These are phyloP conservation scores for Potentilla sterilis DNA, from an alignment of 306 rosid genomes.

Conservation along the genomic window DNA sequence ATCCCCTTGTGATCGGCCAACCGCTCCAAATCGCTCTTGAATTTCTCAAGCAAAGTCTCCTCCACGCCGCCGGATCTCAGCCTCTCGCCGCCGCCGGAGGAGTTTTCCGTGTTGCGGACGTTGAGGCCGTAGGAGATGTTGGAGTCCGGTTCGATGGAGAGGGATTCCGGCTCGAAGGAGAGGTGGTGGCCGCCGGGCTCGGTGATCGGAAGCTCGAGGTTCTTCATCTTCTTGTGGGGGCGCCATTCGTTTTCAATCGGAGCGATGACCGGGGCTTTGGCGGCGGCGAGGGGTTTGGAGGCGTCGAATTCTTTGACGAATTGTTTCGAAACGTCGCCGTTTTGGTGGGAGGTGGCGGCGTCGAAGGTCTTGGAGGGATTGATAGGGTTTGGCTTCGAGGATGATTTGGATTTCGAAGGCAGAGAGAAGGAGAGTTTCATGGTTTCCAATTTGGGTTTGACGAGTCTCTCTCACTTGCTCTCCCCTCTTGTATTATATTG, in stretches of 20 bases:
- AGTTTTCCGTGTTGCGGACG: constrained; percentile 22
- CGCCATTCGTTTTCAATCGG: constrained; percentile 36
- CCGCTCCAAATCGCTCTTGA: constrained; percentile 49
- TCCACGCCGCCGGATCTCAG: constrained; percentile 24
- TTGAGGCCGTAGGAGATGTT: constrained; percentile 62
- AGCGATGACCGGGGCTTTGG: constrained; percentile 26
- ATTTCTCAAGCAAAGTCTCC: constrained; percentile 44
- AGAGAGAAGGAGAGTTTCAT: constrained; percentile 46
- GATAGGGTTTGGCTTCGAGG: constrained; percentile 24
- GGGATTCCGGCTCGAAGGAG: constrained; percentile 42
- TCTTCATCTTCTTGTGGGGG: constrained; percentile 44
- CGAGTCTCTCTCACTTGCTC: too few species aligned
- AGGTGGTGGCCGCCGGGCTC: constrained; percentile 29
- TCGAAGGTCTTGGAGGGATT: constrained; percentile 13
- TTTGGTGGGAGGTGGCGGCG: not conserved
- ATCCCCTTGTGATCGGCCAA: constrained; percentile 58
- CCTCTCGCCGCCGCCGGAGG: not conserved
- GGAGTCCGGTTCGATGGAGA: constrained; percentile 29
- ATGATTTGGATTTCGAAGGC: constrained; percentile 34
- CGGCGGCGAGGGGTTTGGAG: constrained; percentile 19
- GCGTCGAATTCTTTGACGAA: constrained; percentile 41
- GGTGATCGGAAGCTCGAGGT: constrained; percentile 38
- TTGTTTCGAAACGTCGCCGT: constrained; percentile 16
- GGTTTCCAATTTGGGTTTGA: not conserved
- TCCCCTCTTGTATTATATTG: too few species aligned